phyloP scores from a whole-genome alignment of 2,329 filamentous ascomycete genomes.

The Hypoxylon sp. region DNA sequence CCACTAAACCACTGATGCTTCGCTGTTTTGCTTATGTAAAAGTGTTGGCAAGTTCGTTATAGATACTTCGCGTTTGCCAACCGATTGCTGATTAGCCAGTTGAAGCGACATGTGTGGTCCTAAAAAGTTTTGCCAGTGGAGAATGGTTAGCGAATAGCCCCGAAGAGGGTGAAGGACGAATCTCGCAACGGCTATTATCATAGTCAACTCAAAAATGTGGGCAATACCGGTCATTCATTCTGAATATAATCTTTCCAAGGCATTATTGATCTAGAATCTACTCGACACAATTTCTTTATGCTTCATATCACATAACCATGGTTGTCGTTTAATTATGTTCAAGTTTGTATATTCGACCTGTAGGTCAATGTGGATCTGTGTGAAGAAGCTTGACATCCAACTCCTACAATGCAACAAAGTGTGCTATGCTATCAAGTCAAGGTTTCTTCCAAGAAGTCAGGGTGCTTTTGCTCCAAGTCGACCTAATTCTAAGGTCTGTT shows the following conservation, averaged over 20 bases:
- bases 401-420: constrained; percentile 23
- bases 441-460: constrained; percentile 21
- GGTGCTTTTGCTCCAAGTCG: constrained; percentile 27
- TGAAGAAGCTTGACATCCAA: constrained; percentile 14
- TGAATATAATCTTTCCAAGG: background rate
- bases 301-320: background rate
- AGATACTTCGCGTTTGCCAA: background rate
- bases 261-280: background rate
- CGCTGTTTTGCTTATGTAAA: too few species aligned
- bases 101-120: background rate
- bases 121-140: too few species aligned
- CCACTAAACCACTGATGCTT: constrained; percentile 64
- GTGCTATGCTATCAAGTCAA: constrained; percentile 14
- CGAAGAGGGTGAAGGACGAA: background rate
- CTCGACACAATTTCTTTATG: background rate
- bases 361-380: constrained; percentile 22
- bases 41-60: too few species aligned
- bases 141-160: background rate
- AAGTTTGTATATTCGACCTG: constrained; percentile 31
- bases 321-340: background rate
- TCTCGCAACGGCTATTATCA: background rate
- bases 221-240: background rate
- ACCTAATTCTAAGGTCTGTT: constrained; percentile 21
- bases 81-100: background rate
- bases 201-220: background rate